These are phyloP conservation scores for Pythium sukuiense DNA, from an alignment of 352 stramenopile species.

Conservation along the genomic window DNA sequence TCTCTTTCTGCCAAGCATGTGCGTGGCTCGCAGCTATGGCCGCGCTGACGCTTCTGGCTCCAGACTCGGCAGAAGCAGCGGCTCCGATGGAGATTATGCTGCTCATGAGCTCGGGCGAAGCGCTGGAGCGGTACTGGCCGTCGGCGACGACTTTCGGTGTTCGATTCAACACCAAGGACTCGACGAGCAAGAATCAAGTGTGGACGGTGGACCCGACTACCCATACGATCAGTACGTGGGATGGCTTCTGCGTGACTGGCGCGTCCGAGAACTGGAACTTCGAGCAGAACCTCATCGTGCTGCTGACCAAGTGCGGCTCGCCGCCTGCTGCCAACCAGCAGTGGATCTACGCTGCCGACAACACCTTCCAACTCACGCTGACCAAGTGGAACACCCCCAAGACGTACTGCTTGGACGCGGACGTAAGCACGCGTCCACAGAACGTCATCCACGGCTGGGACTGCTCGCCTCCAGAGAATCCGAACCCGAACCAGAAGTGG, in stretches of 20 bases:
- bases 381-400: neutral
- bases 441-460: constrained; percentile 7
- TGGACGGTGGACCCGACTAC: neutral
- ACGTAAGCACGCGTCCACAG: neutral
- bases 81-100: constrained; percentile 2
- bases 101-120: neutral
- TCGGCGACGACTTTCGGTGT: neutral
- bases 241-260: neutral
- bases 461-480: neutral
- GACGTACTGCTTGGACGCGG: constrained; percentile 4
- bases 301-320: neutral
- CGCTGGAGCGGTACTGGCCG: neutral
- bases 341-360: neutral
- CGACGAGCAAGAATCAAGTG: neutral
- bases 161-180: neutral
- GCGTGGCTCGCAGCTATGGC: neutral
- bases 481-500: constrained; percentile 9
- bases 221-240: neutral
- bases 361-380: constrained; percentile 4
- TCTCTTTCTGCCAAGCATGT: no score
- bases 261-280: neutral
- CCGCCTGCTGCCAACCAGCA: neutral
- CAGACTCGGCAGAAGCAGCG: no score
- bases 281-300: neutral
- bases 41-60: neutral